Conservation (phyloP, 257 asterid genomes). For the Primulina tabacum region DNA sequence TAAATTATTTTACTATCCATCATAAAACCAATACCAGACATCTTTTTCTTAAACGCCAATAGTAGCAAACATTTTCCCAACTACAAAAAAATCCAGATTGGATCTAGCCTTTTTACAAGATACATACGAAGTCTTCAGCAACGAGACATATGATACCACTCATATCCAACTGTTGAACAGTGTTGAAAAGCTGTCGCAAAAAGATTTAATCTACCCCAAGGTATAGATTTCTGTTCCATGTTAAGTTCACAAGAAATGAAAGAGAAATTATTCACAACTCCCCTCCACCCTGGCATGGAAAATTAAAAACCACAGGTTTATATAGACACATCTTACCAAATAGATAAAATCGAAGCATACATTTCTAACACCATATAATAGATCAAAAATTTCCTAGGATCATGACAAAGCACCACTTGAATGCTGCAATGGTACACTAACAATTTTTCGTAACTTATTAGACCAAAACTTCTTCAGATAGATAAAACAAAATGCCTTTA, state of each 20-base stretch:
- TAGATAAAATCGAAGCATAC: neutral
- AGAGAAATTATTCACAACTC: neutral
- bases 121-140: neutral
- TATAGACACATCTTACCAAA: neutral
- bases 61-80: neutral
- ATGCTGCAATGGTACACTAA: neutral
- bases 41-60: neutral
- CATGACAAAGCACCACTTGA: neutral
- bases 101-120: neutral
- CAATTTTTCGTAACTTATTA: neutral
- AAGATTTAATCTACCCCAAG: neutral
- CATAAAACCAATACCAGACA: neutral
- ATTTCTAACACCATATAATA: neutral
- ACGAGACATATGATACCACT: neutral
- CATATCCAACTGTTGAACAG: neutral
- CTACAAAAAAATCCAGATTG: neutral
- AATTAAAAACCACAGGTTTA: neutral
- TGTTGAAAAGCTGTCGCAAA: neutral
- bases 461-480: neutral
- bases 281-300: neutral
- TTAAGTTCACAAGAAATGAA: neutral
- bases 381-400: neutral
- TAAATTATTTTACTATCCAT: neutral
- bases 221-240: neutral
- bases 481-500: too few species aligned